Conservation (phyloP, 2,329 filamentous ascomycete genomes). For the Passalora sequoiae region DNA sequence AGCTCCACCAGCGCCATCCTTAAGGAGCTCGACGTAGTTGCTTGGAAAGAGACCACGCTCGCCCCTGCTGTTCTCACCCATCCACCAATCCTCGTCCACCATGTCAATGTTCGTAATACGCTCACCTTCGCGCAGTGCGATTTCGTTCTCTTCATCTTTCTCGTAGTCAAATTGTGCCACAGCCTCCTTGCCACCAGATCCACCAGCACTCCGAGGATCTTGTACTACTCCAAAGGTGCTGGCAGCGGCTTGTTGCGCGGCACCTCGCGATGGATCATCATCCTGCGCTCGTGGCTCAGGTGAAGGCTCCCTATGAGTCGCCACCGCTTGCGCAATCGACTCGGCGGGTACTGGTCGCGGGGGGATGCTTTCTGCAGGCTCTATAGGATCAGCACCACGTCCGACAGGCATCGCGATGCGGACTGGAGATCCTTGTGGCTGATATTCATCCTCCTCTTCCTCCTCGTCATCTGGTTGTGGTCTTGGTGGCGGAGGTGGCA, state of each 20-base stretch:
- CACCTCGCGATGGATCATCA: conserved; percentile 49
- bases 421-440: conserved; percentile 64
- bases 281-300: conserved; percentile 61
- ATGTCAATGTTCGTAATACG: conserved; percentile 88
- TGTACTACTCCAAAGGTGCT: conserved; percentile 42
- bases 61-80: conserved; percentile 80
- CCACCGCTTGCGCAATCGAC: conserved; percentile 58
- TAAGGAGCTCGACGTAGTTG: conserved; percentile 89
- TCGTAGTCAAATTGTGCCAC: conserved; percentile 92
- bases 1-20: conserved; percentile 40
- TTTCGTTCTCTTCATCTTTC: conserved; percentile 94
- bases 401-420: conserved; percentile 80
- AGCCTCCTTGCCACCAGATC: conserved; percentile 61
- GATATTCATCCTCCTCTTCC: conserved; percentile 37
- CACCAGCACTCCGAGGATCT: conserved; percentile 34
- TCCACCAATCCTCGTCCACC: conserved; percentile 99
- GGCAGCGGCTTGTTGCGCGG: conserved; percentile 43
- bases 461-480: conserved; percentile 32
- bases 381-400: conserved; percentile 52
- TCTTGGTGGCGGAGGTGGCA: conserved; percentile 42
- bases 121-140: conserved; percentile 84
- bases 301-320: conserved; percentile 59
- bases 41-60: conserved; percentile 90
- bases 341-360: conserved; percentile 58
- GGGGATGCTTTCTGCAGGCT: conserved; percentile 47